phyloP scores from a whole-genome alignment of 345 rosid genomes.

The Streptanthus diversifolius region DNA sequence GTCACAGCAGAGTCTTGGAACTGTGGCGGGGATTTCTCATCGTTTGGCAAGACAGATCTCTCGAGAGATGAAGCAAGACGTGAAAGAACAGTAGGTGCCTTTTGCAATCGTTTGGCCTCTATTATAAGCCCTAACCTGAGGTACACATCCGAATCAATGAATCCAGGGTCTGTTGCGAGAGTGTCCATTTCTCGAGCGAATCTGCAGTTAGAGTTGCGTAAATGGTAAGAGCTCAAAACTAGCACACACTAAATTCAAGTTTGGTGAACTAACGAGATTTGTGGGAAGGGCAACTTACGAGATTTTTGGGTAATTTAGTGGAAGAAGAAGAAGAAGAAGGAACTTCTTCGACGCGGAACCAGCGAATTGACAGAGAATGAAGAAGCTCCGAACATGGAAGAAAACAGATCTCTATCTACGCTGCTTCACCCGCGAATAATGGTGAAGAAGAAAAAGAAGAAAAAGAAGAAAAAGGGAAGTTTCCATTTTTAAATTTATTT shows the following conservation, averaged over 20 bases:
- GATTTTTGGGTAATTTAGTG: background rate
- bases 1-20: slow-evolving; percentile 37
- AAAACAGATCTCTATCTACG: slow-evolving; percentile 23
- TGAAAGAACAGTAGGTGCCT: slow-evolving; percentile 47
- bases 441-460: slow-evolving; percentile 1
- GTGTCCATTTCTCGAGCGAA: slow-evolving; percentile 40
- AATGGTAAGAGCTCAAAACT: background rate
- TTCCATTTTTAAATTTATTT: slow-evolving; percentile 16
- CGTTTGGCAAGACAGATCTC: slow-evolving; percentile 43
- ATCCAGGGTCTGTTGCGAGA: slow-evolving; percentile 33
- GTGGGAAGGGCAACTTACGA: slow-evolving; percentile 4
- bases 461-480: background rate
- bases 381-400: slow-evolving; percentile 14
- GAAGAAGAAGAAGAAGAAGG: background rate
- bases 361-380: background rate
- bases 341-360: background rate
- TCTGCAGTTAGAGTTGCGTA: background rate
- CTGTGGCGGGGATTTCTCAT: slow-evolving; percentile 36
- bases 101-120: slow-evolving; percentile 41
- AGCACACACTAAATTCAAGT: background rate
- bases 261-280: slow-evolving; percentile 23
- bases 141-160: slow-evolving; percentile 44
- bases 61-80: slow-evolving; percentile 64
- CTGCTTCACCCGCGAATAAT: slow-evolving; percentile 13
- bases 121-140: slow-evolving; percentile 53